Base-by-base conservation (phyloP, 495 filamentous ascomycete genomes). In the Annulohypoxylon moriforme region DNA sequence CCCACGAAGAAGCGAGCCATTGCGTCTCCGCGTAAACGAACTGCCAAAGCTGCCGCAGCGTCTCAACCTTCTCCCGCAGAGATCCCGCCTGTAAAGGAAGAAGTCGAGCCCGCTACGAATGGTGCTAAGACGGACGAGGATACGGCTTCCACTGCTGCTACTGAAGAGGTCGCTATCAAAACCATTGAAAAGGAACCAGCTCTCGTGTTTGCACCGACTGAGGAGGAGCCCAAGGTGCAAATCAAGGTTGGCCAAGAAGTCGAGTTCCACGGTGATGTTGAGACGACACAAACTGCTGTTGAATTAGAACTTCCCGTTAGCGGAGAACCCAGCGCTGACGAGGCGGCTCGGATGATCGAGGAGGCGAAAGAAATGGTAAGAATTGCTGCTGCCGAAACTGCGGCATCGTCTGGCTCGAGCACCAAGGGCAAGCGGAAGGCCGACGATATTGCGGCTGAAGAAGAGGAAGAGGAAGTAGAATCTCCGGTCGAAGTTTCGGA, bases 361-460 rank as follows among this genome's bases (percentile, higher is more conserved):
- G 87, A 92, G 78, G 96, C 96, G 6, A 93, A 91, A 78, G 89
- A 89, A 70, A 97, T 98, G 93, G 96, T 98, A 5, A 87, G 91
- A 57, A 92, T 92, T 60, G 94, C 93, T 44, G 85, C 84, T 50
- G 88, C 89, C 68, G 78, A 88, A 49, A 85, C 89, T 31, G 79
- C 79, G 5, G 61, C 67, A 5, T 73, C 61, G 14, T 75, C 81
- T n/a, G 77, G 76, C 8, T 77, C 80, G 27, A 74, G 82, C 38
- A 84, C 79, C 38, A 89, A 86, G 76, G 77, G 80, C 57, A 98
- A 98, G 86, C 89, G 96, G 71, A 98, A 97, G 83, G 88, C 87
- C 0, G 91, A 91, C 10, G 94, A 96, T 29, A 82, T 94, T 14
- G 82, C 83, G 13, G 78, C 67, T 34, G 78, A 79, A 4, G 76